Conservation (phyloP, 2,329 filamentous ascomycete genomes). For the Alternaria brassicae region DNA sequence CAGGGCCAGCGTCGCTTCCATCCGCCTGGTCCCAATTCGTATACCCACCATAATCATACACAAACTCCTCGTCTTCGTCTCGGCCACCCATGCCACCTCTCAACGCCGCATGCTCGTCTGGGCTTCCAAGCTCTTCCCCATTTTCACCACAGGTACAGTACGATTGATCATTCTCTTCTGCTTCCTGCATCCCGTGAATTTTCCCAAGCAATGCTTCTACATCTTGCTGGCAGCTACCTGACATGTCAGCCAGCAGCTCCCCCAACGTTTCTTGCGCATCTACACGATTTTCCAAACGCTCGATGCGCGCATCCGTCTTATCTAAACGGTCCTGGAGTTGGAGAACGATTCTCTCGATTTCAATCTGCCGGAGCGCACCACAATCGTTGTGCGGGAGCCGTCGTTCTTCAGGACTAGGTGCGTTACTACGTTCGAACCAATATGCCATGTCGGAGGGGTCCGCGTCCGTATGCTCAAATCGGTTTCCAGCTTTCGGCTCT, state of each 20-base stretch:
- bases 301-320: background rate
- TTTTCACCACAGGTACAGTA: background rate
- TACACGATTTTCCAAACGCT: background rate
- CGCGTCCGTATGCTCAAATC: background rate
- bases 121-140: background rate
- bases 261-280: background rate
- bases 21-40: slow-evolving; percentile 5
- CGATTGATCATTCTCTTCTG: background rate
- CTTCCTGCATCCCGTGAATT: background rate
- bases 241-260: background rate
- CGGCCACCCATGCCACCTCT: slow-evolving; percentile 8
- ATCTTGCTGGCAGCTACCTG: no score
- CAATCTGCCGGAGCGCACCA: background rate
- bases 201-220: background rate
- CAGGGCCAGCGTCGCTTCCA: background rate
- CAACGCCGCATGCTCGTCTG: background rate
- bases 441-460: background rate
- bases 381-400: background rate
- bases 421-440: background rate
- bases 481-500: background rate
- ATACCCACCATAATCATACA: slow-evolving; percentile 8
- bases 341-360: background rate
- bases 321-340: background rate
- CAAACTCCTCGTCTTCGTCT: slow-evolving; percentile 10
- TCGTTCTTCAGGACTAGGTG: background rate